Conservation (phyloP, 1,284 basidiomycete species). For the Fomitopsis pinicola region DNA sequence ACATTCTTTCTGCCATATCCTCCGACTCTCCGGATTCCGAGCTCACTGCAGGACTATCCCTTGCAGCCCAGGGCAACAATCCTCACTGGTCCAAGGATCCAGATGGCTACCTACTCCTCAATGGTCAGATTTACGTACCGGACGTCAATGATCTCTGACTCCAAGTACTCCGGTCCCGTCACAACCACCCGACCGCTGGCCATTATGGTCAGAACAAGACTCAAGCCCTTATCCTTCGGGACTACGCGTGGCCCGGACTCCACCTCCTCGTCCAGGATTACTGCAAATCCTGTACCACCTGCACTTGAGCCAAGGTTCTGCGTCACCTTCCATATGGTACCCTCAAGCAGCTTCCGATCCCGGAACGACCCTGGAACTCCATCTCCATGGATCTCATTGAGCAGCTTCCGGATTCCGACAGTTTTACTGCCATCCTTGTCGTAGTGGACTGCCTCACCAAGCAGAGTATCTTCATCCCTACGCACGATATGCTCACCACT, state of each 20-base stretch:
- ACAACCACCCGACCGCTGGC: background rate
- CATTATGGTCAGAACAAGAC: constrained; percentile 8
- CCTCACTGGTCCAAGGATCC: background rate
- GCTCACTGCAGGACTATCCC: too few species aligned
- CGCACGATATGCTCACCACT: constrained; percentile 25
- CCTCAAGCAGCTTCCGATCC: constrained; percentile 8
- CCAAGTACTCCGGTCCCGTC: too few species aligned
- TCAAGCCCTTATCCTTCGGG: background rate
- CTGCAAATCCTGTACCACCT: background rate
- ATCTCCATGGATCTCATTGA: constrained; percentile 11
- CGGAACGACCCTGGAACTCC: constrained; percentile 1
- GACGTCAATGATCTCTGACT: background rate
- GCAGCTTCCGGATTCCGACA: background rate
- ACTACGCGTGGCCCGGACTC: constrained; percentile 7
- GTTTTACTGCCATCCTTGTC: constrained; percentile 6
- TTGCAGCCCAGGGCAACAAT: background rate
- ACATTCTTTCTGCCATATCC: background rate
- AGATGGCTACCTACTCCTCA: background rate
- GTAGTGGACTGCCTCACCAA: constrained; percentile 7
- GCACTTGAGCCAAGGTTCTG: constrained; percentile 2
- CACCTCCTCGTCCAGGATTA: constrained; percentile 5
- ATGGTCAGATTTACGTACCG: too few species aligned
- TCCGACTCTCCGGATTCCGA: background rate
- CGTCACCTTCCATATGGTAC: background rate
- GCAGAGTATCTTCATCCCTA: constrained; percentile 15